Evolutionary conservation across 306 rosid genomes (phyloP).

Genomic region (Begonia fuchsioides): DNA sequence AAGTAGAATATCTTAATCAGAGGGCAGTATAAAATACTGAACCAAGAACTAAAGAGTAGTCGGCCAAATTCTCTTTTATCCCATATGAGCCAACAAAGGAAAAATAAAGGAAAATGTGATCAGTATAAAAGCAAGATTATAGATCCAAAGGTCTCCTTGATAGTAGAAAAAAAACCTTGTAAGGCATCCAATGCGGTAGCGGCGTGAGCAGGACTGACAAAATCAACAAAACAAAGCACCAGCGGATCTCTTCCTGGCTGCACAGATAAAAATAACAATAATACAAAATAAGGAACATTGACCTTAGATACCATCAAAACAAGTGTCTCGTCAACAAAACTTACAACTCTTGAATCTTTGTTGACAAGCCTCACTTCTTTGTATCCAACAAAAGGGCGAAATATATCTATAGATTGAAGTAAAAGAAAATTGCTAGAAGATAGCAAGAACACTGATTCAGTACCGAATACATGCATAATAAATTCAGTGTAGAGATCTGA

Average conservation of each 20-base stretch:
- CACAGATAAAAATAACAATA: constrained; percentile 19
- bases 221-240: constrained; percentile 93
- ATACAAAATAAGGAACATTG: constrained; percentile 6
- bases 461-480: neutral
- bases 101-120: too few relatives aligned
- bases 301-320: constrained; percentile 6
- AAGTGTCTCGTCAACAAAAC: constrained; percentile 11
- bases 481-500: neutral
- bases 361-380: constrained; percentile 95
- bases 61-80: too few relatives aligned
- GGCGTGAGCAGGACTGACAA: constrained; percentile 89
- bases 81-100: too few relatives aligned
- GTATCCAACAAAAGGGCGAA: constrained; percentile 98
- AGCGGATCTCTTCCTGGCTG: constrained; percentile 96
- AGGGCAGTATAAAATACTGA: too few relatives aligned
- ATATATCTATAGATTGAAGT: constrained; percentile 50
- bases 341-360: constrained; percentile 95
- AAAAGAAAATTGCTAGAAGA: constrained; percentile 24
- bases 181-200: constrained; percentile 96
- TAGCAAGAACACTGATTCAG: neutral
- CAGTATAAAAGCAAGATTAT: neutral
- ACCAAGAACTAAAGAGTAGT: too few relatives aligned
- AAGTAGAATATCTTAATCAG: too few relatives aligned
- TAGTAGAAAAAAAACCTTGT: constrained; percentile 56
- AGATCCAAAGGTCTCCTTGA: constrained; percentile 1